A percentile compares a stretch with the other conserved stretches of the same genome.
phyloP scores from a whole-genome alignment of 768 basidiomycete genomes.

The Calocybe cyanea region DNA sequence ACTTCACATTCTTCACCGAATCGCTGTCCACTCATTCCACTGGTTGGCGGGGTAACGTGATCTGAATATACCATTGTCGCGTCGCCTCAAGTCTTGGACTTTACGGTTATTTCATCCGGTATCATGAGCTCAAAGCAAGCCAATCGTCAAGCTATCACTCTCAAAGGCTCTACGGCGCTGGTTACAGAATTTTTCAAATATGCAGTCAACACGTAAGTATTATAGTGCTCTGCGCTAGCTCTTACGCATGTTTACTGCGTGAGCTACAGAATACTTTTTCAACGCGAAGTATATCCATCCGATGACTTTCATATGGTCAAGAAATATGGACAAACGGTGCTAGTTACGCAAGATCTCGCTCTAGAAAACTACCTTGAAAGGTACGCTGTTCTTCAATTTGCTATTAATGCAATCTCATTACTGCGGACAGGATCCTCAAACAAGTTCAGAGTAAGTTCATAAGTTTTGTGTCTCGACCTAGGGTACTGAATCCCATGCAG shows the following conservation, averaged over 20 bases:
- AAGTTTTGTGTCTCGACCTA: not conserved
- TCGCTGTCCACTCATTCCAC: no score
- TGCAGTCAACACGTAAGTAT: conserved; percentile 89
- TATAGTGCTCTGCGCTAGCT: not conserved
- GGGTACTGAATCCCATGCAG: conserved; percentile 34
- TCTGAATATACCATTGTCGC: no score
- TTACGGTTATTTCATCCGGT: no score
- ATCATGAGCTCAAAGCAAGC: conserved; percentile 45
- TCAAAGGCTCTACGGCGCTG: conserved; percentile 90
- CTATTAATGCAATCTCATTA: not conserved
- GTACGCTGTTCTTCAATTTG: conserved; percentile 30
- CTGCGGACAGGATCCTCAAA: conserved; percentile 65
- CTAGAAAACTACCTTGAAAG: conserved; percentile 91
- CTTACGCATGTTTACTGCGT: conserved; percentile 9
- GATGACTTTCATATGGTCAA: conserved; percentile 99
- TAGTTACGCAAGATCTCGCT: conserved; percentile 91
- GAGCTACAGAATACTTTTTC: conserved; percentile 79
- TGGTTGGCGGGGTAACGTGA: no score
- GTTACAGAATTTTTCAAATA: conserved; percentile 99
- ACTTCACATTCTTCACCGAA: no score
- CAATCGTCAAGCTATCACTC: conserved; percentile 77
- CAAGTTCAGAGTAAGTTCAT: conserved; percentile 82
- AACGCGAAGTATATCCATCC: conserved; percentile 93
- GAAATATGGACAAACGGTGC: conserved; percentile 95
- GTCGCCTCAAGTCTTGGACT: no score